Evolutionary conservation across 2,329 filamentous ascomycete species (phyloP), one percentile per base, ranked within the genome.

Genomic region (Helotiales sp.): DNA sequence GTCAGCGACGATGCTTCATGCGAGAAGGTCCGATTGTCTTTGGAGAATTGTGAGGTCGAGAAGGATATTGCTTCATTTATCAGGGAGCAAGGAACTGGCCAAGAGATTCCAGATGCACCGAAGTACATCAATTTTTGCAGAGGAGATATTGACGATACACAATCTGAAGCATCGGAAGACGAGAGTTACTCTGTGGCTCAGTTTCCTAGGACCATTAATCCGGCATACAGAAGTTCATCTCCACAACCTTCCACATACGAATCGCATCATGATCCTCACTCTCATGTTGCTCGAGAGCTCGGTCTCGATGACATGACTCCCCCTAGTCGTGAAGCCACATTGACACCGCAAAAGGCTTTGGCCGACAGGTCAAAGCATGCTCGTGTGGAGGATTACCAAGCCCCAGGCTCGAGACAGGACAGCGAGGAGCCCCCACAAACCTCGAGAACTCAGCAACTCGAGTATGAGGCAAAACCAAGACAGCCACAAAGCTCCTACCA

Each of bases 41-140:
- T 99, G 2, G 96, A 99, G 76, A 90, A 90, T 69, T 96, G 96
- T 76, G 95, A 99, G 68, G 95, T 99, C 1, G 93, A 97, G 73
- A 96, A 93, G 73, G 96, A 99, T 72, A 97, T 99, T 62, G 77
- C 85, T 22, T 79, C 75, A 62, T 99, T 99, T 77, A 99, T 99
- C 75, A 88, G 82, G 62, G 92, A 96, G 48, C 84, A 77, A 63
- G 93, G 93, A 22, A 99, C 95, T 2, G 93, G 95, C 5, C 93
- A 98, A 73, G 96, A 99, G 73, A 99, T 99, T 47, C 96, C 95
- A 1, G 95, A 97, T 72, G 86, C 95, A 24, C 95, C 95, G 42
- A 97, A 92, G 73, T 99, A 97, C 73, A 97, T 99, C 84, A 97
- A 99, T 78, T 99, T 98, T 74, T 96, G 91, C 72, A 88, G 95